These are phyloP conservation scores for Suillus decipiens DNA, from an alignment of 768 basidiomycete species.

Conservation along the genomic window DNA sequence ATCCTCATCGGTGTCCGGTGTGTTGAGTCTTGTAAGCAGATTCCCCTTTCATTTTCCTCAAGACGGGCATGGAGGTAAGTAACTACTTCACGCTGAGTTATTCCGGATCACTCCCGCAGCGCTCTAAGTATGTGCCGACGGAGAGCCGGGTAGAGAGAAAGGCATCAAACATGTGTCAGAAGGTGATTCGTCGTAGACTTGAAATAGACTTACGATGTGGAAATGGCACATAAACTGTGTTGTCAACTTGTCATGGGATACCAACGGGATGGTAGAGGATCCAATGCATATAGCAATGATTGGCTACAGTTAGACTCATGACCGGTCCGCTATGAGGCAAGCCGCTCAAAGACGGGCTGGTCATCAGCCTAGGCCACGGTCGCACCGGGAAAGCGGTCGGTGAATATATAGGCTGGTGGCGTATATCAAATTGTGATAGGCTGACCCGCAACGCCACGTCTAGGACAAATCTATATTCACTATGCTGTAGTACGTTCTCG, in stretches of 20 bases:
- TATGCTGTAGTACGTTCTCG: neutral
- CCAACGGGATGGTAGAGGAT: neutral
- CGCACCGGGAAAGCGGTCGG: neutral
- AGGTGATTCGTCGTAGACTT: neutral
- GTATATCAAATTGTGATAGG: neutral
- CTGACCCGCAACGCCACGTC: neutral
- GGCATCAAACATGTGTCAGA: neutral
- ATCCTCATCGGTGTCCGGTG: neutral
- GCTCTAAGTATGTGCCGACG: neutral
- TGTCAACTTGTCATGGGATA: neutral
- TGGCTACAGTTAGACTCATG: neutral
- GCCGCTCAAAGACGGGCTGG: too few relatives aligned
- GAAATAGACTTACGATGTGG: neutral
- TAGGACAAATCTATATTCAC: neutral
- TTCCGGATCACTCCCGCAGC: neutral
- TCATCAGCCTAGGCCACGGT: neutral
- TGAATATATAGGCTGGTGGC: neutral
- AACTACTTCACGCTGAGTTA: neutral
- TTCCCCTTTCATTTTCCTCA: neutral
- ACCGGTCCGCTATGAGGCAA: too few relatives aligned
- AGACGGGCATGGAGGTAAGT: neutral
- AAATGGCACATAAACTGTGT: neutral
- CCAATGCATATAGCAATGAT: neutral
- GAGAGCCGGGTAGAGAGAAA: neutral
- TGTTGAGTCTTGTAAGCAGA: neutral